phyloP scores from a whole-genome alignment of 1,284 basidiomycete genomes.

The Blastosporella zonata region DNA sequence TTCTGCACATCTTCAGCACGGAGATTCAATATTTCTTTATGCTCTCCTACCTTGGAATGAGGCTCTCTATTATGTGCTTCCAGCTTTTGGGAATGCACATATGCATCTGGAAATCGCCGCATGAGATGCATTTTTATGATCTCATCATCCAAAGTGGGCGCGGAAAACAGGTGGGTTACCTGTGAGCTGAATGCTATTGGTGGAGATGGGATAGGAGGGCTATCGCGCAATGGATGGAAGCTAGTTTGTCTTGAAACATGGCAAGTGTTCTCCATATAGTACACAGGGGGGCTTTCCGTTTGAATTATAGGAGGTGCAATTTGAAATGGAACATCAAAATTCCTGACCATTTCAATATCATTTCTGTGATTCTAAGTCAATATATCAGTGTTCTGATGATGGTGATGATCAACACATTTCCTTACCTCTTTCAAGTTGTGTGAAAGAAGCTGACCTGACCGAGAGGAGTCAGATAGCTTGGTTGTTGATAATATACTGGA shows the following conservation, averaged over 20 bases:
- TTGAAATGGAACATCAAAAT: too few species aligned
- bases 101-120: background rate
- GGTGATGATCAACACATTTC: background rate
- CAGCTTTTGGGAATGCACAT: slow-evolving; percentile 3
- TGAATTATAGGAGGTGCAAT: background rate
- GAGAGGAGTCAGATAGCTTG: background rate
- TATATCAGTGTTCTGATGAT: too few species aligned
- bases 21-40: too few species aligned
- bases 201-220: background rate
- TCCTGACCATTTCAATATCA: too few species aligned
- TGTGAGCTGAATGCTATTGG: slow-evolving; percentile 2
- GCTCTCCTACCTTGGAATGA: background rate
- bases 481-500: background rate
- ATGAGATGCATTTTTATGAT: slow-evolving; percentile 9
- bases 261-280: background rate
- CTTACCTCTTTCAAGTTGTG: background rate
- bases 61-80: background rate
- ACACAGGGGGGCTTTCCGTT: background rate
- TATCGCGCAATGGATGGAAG: background rate
- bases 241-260: background rate
- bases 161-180: background rate
- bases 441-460: background rate
- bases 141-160: background rate
- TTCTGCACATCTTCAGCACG: too few species aligned
- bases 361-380: too few species aligned